phyloP scores from a whole-genome alignment of 306 rosid genomes.

The Cucurbita ficifolia region DNA sequence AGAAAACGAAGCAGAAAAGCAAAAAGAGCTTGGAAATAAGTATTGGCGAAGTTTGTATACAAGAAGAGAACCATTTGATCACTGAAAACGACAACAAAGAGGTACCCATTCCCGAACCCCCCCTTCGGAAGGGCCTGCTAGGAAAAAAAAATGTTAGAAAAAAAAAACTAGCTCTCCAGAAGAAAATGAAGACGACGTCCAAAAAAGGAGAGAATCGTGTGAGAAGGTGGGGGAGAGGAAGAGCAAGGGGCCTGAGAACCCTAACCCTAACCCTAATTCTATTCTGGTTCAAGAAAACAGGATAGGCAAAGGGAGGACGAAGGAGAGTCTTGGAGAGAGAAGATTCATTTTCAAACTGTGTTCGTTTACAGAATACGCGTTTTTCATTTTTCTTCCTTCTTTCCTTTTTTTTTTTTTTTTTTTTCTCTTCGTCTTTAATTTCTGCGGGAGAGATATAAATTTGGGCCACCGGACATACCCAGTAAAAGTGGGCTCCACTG shows the following conservation, averaged over 20 bases:
- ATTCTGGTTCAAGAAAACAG: constrained; percentile 12
- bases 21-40: constrained; percentile 13
- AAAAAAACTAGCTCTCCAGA: not conserved
- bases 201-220: constrained; percentile 7
- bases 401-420: not conserved
- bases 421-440: not conserved
- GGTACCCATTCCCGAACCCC: constrained; percentile 41
- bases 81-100: constrained; percentile 22
- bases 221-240: constrained; percentile 10
- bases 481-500: not conserved
- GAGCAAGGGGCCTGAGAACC: constrained; percentile 24
- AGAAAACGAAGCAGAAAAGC: constrained; percentile 5
- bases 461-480: too few relatives aligned
- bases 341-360: constrained; percentile 22
- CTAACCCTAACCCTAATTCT: constrained; percentile 56
- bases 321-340: not conserved
- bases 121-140: not conserved
- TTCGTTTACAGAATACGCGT: constrained; percentile 49
- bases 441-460: too few relatives aligned
- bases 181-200: not conserved
- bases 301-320: not conserved
- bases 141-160: not conserved
- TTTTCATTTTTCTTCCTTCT: not conserved
- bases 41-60: not conserved
- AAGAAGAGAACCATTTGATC: constrained; percentile 27